Percentiles rank a stretch among this genome's conserved stretches.
Conservation (phyloP, 2,329 filamentous ascomycete species). For the Neopestalotiopsis sp. region DNA sequence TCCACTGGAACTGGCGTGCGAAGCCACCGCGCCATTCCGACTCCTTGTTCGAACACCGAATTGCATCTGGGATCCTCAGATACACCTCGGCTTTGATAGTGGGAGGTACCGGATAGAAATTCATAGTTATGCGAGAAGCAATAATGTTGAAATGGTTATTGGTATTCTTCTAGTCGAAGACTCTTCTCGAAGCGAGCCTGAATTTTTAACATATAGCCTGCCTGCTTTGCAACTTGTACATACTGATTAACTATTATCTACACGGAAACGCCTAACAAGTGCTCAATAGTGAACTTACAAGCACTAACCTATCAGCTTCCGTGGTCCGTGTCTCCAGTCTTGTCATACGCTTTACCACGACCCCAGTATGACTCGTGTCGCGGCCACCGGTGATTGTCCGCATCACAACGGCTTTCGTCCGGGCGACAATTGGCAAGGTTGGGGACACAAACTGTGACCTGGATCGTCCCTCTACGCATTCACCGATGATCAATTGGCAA, state of each 20-base stretch:
- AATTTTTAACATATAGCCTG: neutral
- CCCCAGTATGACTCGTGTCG: neutral
- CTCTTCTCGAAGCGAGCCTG: neutral
- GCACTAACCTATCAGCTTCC: neutral
- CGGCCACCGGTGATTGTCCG: neutral
- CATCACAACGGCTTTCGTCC: neutral
- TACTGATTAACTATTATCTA: no score
- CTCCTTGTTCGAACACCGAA: conserved; percentile 36
- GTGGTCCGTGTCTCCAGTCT: neutral
- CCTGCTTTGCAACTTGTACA: no score
- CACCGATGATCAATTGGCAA: no score
- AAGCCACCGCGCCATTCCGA: conserved; percentile 46
- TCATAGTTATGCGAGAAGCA: conserved; percentile 29
- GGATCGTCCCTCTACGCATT: no score
- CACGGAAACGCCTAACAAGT: neutral
- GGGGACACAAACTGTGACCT: no score
- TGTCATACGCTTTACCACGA: neutral
- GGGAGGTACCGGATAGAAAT: conserved; percentile 40
- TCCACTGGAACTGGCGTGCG: conserved; percentile 38
- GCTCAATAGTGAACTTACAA: neutral
- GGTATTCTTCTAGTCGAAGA: neutral
- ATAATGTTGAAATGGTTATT: neutral
- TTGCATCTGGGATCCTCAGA: conserved; percentile 39
- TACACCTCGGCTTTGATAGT: conserved; percentile 40
- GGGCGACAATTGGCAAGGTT: neutral